A percentile compares a stretch with the other conserved stretches of the same genome.
phyloP scores from a whole-genome alignment of 1,139 yeast genomes.

The Kazachstania sp. region DNA sequence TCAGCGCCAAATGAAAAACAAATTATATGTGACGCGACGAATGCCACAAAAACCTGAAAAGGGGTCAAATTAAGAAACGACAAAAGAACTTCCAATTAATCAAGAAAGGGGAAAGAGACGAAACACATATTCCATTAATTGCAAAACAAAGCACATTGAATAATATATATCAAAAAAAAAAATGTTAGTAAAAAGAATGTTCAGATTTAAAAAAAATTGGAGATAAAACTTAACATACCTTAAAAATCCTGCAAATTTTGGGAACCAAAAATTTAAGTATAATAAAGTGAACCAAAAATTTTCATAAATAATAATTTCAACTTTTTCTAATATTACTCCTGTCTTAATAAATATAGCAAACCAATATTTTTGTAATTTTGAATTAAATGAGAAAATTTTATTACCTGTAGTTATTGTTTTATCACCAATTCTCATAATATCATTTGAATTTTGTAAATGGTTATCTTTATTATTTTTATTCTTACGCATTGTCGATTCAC shows the following conservation, averaged over 20 bases:
- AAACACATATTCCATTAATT: too few relatives aligned
- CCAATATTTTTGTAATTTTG: conserved; percentile 3
- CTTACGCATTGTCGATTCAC: not conserved
- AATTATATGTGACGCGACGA: too few relatives aligned
- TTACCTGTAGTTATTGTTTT: not conserved
- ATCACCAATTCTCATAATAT: not conserved
- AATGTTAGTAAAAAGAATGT: not conserved
- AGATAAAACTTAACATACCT: conserved; percentile 12
- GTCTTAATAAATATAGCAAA: not conserved
- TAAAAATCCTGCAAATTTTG: conserved; percentile 7
- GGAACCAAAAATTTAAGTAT: conserved; percentile 12
- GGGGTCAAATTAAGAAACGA: too few relatives aligned
- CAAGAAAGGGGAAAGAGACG: too few relatives aligned
- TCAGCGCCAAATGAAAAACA: too few relatives aligned
- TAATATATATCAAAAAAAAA: too few relatives aligned
- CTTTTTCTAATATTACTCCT: conserved; percentile 2
- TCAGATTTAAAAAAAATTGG: too few relatives aligned
- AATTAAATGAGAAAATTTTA: conserved; percentile 1
- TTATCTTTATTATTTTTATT: not conserved
- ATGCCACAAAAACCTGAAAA: too few relatives aligned
- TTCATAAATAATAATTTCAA: conserved; percentile 7
- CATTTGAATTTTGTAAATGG: not conserved
- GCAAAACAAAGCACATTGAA: too few relatives aligned
- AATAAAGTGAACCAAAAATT: conserved; percentile 11
- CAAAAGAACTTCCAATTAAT: too few relatives aligned